Percentiles rank a stretch among this genome's conserved stretches.
phyloP scores from a whole-genome alignment of 352 stramenopile species.

The Blastocystis sp. region DNA sequence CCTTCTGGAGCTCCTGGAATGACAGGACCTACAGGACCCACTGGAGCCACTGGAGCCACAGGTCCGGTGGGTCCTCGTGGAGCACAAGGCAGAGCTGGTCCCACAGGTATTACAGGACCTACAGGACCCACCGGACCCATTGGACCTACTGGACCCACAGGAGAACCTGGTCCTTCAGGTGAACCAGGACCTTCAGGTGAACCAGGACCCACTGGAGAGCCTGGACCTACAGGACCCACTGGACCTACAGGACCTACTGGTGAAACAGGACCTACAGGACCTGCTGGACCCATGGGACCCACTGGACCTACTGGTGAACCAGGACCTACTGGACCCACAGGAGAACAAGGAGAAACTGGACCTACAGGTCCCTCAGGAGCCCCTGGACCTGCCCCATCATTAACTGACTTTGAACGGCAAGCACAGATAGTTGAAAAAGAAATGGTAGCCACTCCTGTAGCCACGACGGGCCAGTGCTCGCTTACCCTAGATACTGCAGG shows the following conservation, averaged over 20 bases:
- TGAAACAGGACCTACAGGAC: conserved; percentile 1
- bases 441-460: not conserved
- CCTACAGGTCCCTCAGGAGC: conserved; percentile 5
- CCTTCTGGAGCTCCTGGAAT: conserved; percentile 8
- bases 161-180: conserved; percentile 18
- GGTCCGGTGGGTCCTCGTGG: not conserved
- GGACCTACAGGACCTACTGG: conserved; percentile 19
- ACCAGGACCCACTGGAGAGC: conserved; percentile 30
- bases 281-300: not conserved
- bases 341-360: not conserved
- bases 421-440: not conserved
- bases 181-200: not conserved
- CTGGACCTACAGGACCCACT: not conserved
- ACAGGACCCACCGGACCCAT: not conserved
- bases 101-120: not conserved
- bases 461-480: not conserved
- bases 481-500: not conserved
- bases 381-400: not conserved
- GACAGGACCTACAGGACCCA: conserved; percentile 6
- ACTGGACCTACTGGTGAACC: conserved; percentile 37
- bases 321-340: conserved; percentile 1
- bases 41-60: conserved; percentile 20
- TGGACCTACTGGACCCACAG: not conserved
- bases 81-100: not conserved
- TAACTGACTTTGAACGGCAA: not conserved